These are phyloP conservation scores for Phytophthora kernoviae DNA, from an alignment of 352 stramenopile genomes.

Conservation along the genomic window DNA sequence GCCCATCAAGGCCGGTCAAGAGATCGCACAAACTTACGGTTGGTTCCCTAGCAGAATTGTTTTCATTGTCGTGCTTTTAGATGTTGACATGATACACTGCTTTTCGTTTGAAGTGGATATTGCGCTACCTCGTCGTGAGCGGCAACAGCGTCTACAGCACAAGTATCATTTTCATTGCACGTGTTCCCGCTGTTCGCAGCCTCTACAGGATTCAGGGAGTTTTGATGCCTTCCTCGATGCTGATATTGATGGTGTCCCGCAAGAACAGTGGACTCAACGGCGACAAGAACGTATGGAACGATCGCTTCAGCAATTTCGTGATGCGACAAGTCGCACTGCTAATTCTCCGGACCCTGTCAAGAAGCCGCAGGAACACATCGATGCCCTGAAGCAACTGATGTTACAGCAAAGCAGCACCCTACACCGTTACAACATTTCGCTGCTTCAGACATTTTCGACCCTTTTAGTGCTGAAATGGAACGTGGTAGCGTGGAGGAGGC, in stretches of 20 bases:
- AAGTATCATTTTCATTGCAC: conserved; percentile 77
- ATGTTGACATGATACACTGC: conserved; percentile 5
- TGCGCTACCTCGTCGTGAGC: conserved; percentile 47
- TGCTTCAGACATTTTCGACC: conserved; percentile 49
- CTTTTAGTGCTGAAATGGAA: conserved; percentile 69
- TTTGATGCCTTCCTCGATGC: conserved; percentile 52
- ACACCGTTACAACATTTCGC: conserved; percentile 48
- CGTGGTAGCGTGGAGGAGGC: conserved; percentile 34
- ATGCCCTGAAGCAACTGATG: conserved; percentile 28
- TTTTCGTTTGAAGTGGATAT: conserved; percentile 51
- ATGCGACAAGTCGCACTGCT: conserved; percentile 13
- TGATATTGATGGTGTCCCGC: conserved; percentile 47
- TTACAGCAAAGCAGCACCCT: conserved; percentile 33
- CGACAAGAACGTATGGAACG: conserved; percentile 33
- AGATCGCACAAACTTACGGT: conserved; percentile 78
- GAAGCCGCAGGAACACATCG: conserved; percentile 31
- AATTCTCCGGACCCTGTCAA: conserved; percentile 5
- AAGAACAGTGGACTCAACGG: conserved; percentile 40
- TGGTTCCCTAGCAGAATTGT: neutral
- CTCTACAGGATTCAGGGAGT: conserved; percentile 32
- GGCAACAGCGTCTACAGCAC: conserved; percentile 43
- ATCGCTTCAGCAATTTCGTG: conserved; percentile 24
- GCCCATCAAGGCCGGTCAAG: conserved; percentile 47
- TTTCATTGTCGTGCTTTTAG: neutral
- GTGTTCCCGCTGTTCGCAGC: conserved; percentile 50